Evolutionary conservation across 164 flowering plant genomes (phyloP).

Genomic region (Tetracentron sinense): DNA sequence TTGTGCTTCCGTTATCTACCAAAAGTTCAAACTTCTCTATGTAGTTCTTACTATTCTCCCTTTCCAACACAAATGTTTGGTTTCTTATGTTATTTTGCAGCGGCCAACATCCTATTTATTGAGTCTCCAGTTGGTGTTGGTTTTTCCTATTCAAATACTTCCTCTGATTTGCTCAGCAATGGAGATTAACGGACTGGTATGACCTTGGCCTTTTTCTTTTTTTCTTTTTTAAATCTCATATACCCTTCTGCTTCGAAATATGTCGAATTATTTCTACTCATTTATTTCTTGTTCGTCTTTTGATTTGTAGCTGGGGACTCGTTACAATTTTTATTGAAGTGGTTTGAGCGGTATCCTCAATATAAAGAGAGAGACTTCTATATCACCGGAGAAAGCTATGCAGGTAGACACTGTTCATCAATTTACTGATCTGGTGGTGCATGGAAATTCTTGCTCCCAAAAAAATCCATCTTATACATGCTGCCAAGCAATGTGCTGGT

Average conservation of each 20-base stretch:
- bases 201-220: no score
- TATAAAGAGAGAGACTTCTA: constrained; percentile 74
- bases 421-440: background rate
- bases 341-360: constrained; percentile 82
- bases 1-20: no score
- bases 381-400: constrained; percentile 85
- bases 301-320: constrained; percentile 65
- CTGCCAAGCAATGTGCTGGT: no score
- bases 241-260: background rate
- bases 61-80: no score
- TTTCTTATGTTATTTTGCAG: constrained; percentile 38
- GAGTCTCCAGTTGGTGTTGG: constrained; percentile 97
- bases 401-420: constrained; percentile 35
- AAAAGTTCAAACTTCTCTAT: no score
- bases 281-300: background rate
- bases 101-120: constrained; percentile 72
- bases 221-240: background rate
- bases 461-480: no score
- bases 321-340: constrained; percentile 52
- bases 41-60: no score
- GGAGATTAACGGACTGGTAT: constrained; percentile 87
- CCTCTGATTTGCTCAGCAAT: constrained; percentile 54
- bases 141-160: constrained; percentile 71
- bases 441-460: no score
- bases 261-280: background rate